Evolutionary conservation across 2,329 filamentous ascomycete species (phyloP).

Genomic region (Anthostomella pinea): DNA sequence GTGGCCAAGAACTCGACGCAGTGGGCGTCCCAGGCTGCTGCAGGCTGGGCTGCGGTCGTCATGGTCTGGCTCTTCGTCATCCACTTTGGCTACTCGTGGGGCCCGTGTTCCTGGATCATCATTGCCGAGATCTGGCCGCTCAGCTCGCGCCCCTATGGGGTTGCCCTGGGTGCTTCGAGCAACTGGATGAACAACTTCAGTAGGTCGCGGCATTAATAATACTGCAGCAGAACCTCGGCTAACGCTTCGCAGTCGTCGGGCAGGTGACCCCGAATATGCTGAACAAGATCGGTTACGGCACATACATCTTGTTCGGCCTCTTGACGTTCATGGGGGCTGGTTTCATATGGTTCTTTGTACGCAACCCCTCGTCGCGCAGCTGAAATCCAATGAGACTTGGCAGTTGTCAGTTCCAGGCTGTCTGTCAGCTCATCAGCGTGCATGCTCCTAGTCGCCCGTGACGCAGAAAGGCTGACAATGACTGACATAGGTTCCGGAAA

Average conservation of each 20-base stretch:
- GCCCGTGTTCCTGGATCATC: conserved; percentile 72
- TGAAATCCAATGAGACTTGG: background rate
- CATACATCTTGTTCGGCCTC: conserved; percentile 68
- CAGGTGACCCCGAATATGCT: conserved; percentile 70
- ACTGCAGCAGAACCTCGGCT: no score
- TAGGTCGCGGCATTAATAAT: conserved; percentile 14
- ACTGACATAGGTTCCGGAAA: conserved; percentile 46
- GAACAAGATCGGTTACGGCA: conserved; percentile 62
- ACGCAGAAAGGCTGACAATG: background rate
- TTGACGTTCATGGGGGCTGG: conserved; percentile 60
- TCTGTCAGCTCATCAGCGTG: no score
- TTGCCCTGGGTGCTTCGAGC: conserved; percentile 62
- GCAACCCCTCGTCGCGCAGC: background rate
- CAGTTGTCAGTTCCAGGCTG: background rate
- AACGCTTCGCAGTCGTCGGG: conserved; percentile 60
- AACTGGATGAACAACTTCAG: conserved; percentile 60
- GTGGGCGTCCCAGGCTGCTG: conserved; percentile 55
- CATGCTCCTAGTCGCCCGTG: no score
- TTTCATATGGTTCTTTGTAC: conserved; percentile 60
- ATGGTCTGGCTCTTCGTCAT: conserved; percentile 76
- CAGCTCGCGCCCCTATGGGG: conserved; percentile 66
- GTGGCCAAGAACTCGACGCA: conserved; percentile 59
- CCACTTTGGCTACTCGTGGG: conserved; percentile 75
- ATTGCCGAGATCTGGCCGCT: conserved; percentile 74
- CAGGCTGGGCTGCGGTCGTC: conserved; percentile 65